Base-by-base conservation (phyloP, 208 protist species). In the Acanthamoeba royreba region DNA sequence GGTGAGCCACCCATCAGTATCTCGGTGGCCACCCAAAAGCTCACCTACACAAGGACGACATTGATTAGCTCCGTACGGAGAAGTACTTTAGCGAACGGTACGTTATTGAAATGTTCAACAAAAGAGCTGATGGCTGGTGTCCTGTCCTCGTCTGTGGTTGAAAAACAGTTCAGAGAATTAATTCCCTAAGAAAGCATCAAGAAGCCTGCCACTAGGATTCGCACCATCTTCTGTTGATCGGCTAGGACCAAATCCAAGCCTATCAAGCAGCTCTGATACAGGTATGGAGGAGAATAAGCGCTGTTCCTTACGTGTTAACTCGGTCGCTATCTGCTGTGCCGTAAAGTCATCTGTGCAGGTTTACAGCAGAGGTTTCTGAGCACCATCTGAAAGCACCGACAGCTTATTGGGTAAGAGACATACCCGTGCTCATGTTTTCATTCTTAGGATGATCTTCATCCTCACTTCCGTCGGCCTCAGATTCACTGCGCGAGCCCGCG, bases 91-190 rank as follows among this genome's bases (percentile, higher is more conserved):
- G n/a, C n/a, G n/a, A n/a, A n/a, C n/a, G n/a, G 19, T 52, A 83
- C 72, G n/a, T 83, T 83, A n/a, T 83, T 83, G 72, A 83, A 83
- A 83, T 83, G 72, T 83, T 83, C 72, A 52, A 83, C 72, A 7
- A 83, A 33, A 9, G 72, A 11, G 72, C 22, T 83, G 72, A 83
- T 83, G 42, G 3, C n/a, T 8, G 72, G 72, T 9, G 72, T 83
- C 42, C 52, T 83, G 42, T 83, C 72, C 0, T 83, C 72, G 1
- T 83, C 72, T 4, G 33, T 58, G 49, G 49, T 58, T 58, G 49
- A 22, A n/a, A 58, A 58, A 58, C 22, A 13, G 49, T 58, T n/a
- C 13, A 58, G 15, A 22, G 49, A 22, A 58, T n/a, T n/a, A 58
- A 58, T 58, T 58, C n/a, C n/a, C n/a, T n/a, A n/a, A n/a, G n/a